phyloP scores from a whole-genome alignment of 2,329 filamentous ascomycete genomes.

The Monosporascus ibericus region DNA sequence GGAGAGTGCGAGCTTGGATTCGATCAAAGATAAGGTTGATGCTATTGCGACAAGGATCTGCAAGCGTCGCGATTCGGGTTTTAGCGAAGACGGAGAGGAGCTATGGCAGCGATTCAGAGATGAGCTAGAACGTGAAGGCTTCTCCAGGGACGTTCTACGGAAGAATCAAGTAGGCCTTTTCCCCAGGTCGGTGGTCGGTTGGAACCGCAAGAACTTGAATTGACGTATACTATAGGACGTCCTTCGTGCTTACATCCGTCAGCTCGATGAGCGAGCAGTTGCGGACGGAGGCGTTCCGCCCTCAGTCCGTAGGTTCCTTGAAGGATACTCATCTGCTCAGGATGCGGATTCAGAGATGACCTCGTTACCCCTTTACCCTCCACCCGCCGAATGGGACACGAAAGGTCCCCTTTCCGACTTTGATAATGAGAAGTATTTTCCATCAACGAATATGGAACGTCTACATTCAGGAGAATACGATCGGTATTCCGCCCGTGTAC shows the following conservation, averaged over 20 bases:
- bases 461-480: constrained; percentile 26
- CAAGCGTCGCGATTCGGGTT: constrained; percentile 31
- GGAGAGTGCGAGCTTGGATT: constrained; percentile 39
- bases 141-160: constrained; percentile 47
- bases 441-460: constrained; percentile 32
- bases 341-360: constrained; percentile 23
- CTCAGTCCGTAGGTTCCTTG: constrained; percentile 48
- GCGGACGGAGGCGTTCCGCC: constrained; percentile 38
- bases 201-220: too few relatives aligned
- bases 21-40: constrained; percentile 56
- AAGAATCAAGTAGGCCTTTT: constrained; percentile 49
- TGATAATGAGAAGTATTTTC: constrained; percentile 36
- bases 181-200: constrained; percentile 1
- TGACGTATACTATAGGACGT: constrained; percentile 39
- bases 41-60: constrained; percentile 47
- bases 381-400: constrained; percentile 16
- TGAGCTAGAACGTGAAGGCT: constrained; percentile 54
- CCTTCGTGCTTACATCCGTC: constrained; percentile 54
- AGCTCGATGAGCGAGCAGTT: constrained; percentile 46
- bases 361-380: constrained; percentile 21
- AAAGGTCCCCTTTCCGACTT: constrained; percentile 30
- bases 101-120: constrained; percentile 53
- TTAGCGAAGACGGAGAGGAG: constrained; percentile 41
- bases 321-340: constrained; percentile 25
- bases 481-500: constrained; percentile 11